Evolutionary conservation across 805 yeast genomes (phyloP).

Genomic region (Yarrowia sp.): DNA sequence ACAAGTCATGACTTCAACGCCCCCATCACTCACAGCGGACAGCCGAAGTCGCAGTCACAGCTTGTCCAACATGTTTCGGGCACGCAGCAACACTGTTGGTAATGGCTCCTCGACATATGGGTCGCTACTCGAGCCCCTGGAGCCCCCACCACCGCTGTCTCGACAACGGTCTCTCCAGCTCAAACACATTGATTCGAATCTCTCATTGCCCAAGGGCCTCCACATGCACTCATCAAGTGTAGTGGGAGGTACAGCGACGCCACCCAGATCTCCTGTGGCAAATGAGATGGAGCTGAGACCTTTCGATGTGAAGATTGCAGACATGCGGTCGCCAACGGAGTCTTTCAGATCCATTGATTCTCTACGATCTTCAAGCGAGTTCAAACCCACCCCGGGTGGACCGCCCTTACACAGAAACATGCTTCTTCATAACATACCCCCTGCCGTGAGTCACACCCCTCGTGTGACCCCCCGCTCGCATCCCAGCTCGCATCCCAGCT

Average conservation of each 20-base stretch:
- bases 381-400: not conserved
- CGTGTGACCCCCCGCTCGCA: constrained; percentile 15
- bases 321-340: not conserved
- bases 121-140: not conserved
- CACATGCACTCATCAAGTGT: not conserved
- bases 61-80: constrained; percentile 18
- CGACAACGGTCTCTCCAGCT: constrained; percentile 18
- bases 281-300: not conserved
- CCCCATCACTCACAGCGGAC: not conserved
- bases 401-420: not conserved
- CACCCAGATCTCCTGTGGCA: constrained; percentile 4
- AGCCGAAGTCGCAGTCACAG: constrained; percentile 20
- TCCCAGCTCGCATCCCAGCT: constrained; percentile 17
- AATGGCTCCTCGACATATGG: not conserved
- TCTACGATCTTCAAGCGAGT: not conserved
- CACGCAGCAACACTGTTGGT: constrained; percentile 10
- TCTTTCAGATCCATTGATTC: constrained; percentile 1
- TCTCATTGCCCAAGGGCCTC: not conserved
- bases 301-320: not conserved
- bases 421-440: constrained; percentile 11
- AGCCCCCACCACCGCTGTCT: constrained; percentile 8
- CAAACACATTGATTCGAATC: constrained; percentile 8
- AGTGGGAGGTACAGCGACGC: constrained; percentile 4
- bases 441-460: not conserved
- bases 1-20: not conserved